A percentile compares a stretch with the other conserved stretches of the same genome.
phyloP scores from a whole-genome alignment of 2,329 filamentous ascomycete genomes.

The Diaporthe humulicola region DNA sequence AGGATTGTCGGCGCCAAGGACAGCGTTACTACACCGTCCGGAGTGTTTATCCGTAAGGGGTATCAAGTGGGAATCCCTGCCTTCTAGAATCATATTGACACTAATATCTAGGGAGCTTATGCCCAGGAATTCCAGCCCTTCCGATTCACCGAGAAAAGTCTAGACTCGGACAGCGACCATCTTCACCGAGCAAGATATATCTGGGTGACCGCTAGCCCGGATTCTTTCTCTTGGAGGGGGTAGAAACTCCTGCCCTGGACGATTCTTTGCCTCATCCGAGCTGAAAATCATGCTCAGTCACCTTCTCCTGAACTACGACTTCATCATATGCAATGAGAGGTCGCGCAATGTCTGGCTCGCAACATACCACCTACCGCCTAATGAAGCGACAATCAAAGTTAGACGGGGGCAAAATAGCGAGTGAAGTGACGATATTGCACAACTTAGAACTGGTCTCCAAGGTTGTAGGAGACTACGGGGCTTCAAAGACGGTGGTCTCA shows the following conservation, averaged over 20 bases:
- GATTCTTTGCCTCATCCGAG: constrained; percentile 52
- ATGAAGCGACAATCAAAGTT: background rate
- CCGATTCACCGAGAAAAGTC: constrained; percentile 46
- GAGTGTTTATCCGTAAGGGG: constrained; percentile 49
- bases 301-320: constrained; percentile 43
- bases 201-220: constrained; percentile 30
- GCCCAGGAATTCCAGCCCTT: constrained; percentile 53
- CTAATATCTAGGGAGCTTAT: constrained; percentile 47
- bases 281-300: constrained; percentile 49
- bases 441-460: background rate
- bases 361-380: constrained; percentile 32
- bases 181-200: constrained; percentile 27
- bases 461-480: no score
- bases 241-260: constrained; percentile 52
- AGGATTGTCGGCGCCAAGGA: constrained; percentile 50
- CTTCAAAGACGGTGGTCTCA: background rate
- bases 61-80: constrained; percentile 53
- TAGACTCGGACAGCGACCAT: background rate
- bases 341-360: constrained; percentile 1
- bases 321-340: constrained; percentile 36
- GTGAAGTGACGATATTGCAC: background rate
- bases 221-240: constrained; percentile 53
- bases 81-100: constrained; percentile 50
- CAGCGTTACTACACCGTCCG: constrained; percentile 46
- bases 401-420: background rate